phyloP scores from a whole-genome alignment of 257 asterid species.

The Ilex asprella region DNA sequence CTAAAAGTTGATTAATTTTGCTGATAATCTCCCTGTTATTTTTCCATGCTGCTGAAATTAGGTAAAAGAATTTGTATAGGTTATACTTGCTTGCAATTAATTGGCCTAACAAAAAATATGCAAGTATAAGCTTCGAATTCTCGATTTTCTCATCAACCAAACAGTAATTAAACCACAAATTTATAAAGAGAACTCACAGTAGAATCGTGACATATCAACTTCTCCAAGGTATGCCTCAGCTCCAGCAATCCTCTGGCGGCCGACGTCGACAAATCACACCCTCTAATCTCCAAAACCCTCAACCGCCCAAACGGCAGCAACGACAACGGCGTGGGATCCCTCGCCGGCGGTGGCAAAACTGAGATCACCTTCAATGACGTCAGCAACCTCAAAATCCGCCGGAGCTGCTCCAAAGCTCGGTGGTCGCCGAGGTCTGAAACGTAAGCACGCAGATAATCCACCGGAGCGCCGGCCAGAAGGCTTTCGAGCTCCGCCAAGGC shows the following conservation, averaged over 20 bases:
- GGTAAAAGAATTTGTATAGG: too few relatives aligned
- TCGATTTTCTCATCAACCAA: not conserved
- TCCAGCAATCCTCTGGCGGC: slow-evolving; percentile 77
- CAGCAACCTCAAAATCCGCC: slow-evolving; percentile 69
- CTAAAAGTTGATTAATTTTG: too few relatives aligned
- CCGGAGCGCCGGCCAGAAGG: slow-evolving; percentile 83
- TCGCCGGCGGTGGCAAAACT: slow-evolving; percentile 57
- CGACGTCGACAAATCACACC: slow-evolving; percentile 86
- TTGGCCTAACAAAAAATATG: too few relatives aligned
- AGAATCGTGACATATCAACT: slow-evolving; percentile 83
- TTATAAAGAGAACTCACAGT: slow-evolving; percentile 47
- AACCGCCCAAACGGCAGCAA: slow-evolving; percentile 67
- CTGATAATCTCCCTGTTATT: too few relatives aligned
- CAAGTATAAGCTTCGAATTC: too few relatives aligned
- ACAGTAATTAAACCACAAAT: too few relatives aligned
- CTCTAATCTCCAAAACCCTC: slow-evolving; percentile 83
- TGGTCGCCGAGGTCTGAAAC: slow-evolving; percentile 96
- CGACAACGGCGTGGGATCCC: slow-evolving; percentile 81
- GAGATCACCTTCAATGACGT: slow-evolving; percentile 80
- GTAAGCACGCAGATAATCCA: slow-evolving; percentile 91
- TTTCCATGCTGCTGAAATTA: too few relatives aligned
- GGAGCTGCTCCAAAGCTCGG: slow-evolving; percentile 89
- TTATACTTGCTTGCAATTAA: too few relatives aligned
- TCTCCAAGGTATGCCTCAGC: slow-evolving; percentile 85
- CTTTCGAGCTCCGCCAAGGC: slow-evolving; percentile 82